Percentiles rank a stretch among this genome's conserved stretches.
These are phyloP conservation scores for Nematodospora anomalae DNA, from an alignment of 1,139 yeast species.

Conservation along the genomic window DNA sequence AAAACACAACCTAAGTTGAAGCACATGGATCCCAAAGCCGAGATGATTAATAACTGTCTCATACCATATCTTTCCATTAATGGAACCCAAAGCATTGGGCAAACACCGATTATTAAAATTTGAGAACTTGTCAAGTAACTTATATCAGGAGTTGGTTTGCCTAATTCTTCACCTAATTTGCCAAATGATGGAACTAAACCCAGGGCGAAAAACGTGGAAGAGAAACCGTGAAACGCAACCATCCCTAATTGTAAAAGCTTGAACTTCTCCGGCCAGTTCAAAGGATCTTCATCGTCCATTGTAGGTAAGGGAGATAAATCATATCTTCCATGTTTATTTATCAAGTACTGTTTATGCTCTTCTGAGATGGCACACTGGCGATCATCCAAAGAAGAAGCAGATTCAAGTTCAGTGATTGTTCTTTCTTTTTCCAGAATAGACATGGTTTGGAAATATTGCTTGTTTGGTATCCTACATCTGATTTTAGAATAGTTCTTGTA, in stretches of 20 bases:
- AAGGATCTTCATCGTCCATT: conserved; percentile 20
- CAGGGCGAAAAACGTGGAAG: conserved; percentile 23
- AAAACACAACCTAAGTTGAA: conserved; percentile 21
- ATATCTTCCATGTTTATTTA: conserved; percentile 19
- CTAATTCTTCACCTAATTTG: conserved; percentile 13
- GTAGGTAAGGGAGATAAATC: conserved; percentile 21
- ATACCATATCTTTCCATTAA: conserved; percentile 22
- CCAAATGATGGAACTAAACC: conserved; percentile 23
- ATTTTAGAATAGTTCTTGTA: too few species aligned
- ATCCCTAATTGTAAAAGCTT: conserved; percentile 18
- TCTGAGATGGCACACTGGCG: conserved; percentile 7
- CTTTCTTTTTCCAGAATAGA: background rate
- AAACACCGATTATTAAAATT: conserved; percentile 19
- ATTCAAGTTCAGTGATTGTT: conserved; percentile 2
- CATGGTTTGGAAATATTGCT: too few species aligned
- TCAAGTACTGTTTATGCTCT: conserved; percentile 18
- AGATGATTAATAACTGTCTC: conserved; percentile 16
- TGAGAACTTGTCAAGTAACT: conserved; percentile 20
- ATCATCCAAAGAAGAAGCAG: conserved; percentile 1
- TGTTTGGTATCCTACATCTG: too few species aligned
- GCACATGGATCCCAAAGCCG: conserved; percentile 18
- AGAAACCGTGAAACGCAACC: conserved; percentile 22
- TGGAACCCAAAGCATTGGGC: conserved; percentile 23
- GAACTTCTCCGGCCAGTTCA: conserved; percentile 18
- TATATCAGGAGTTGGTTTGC: conserved; percentile 16